These are phyloP conservation scores for Diaporthe sp. DNA, from an alignment of 2,329 filamentous ascomycete genomes.

Conservation along the genomic window DNA sequence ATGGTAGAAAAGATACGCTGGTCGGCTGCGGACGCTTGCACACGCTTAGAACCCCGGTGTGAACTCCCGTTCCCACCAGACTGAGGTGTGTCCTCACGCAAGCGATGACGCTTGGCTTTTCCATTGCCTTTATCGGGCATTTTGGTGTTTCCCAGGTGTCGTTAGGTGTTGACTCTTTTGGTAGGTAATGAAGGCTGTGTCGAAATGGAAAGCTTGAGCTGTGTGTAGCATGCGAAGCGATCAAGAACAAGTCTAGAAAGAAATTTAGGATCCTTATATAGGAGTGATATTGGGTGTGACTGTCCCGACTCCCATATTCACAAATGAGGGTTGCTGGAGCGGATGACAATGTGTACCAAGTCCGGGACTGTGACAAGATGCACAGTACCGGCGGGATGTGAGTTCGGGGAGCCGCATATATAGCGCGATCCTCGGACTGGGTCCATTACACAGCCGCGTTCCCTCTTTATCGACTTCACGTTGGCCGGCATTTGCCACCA, in stretches of 20 bases:
- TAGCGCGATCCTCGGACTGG: too few species aligned
- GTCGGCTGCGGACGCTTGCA: too few species aligned
- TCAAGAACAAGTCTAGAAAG: neutral
- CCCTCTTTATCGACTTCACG: too few species aligned
- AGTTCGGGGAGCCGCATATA: too few species aligned
- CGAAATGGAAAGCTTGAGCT: neutral
- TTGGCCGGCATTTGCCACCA: too few species aligned
- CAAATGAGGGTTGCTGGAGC: neutral
- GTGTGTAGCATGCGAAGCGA: neutral
- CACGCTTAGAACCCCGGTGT: too few species aligned
- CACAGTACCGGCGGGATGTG: too few species aligned
- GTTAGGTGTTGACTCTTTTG: neutral
- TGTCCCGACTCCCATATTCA: neutral
- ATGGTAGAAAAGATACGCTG: too few species aligned
- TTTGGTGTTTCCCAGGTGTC: too few species aligned
- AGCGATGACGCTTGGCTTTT: too few species aligned
- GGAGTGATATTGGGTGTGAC: neutral
- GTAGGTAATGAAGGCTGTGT: neutral
- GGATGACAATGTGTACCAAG: neutral
- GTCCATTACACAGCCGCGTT: too few species aligned
- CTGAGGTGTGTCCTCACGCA: neutral
- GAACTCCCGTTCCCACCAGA: neutral
- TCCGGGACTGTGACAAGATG: neutral
- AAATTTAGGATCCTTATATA: neutral
- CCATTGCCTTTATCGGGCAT: too few species aligned